Percentiles rank a stretch among this genome's conserved stretches.
These are phyloP conservation scores for Daldinia decipiens DNA, from an alignment of 495 filamentous ascomycete species.

Conservation along the genomic window DNA sequence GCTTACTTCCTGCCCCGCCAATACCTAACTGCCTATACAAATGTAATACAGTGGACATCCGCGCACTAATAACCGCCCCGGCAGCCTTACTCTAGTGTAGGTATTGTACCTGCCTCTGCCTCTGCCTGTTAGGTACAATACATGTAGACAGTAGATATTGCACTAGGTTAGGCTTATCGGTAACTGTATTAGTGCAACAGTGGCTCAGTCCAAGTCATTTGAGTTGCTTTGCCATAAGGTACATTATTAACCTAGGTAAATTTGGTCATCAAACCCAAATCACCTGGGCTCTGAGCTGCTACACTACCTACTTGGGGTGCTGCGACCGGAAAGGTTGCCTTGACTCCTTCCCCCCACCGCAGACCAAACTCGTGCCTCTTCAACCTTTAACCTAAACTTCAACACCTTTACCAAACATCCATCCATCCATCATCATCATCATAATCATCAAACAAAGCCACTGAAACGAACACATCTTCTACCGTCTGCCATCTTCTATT, in stretches of 20 bases:
- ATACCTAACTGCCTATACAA: neutral
- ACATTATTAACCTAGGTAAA: no score
- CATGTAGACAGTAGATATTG: neutral
- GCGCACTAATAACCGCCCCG: neutral
- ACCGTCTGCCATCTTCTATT: slow-evolving; percentile 22
- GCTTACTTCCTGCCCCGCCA: slow-evolving; percentile 18
- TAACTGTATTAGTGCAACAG: slow-evolving; percentile 20
- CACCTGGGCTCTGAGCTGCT: slow-evolving; percentile 12
- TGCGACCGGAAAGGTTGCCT: slow-evolving; percentile 19
- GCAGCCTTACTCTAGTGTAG: neutral
- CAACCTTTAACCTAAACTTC: slow-evolving; percentile 19
- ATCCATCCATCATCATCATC: slow-evolving; percentile 36
- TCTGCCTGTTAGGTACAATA: neutral
- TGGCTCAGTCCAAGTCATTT: slow-evolving; percentile 19
- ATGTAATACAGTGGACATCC: neutral
- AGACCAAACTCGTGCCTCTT: slow-evolving; percentile 30
- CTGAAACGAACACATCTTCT: slow-evolving; percentile 1
- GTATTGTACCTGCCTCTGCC: neutral
- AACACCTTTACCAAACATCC: slow-evolving; percentile 23
- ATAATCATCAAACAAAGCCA: neutral
- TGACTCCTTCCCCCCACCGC: slow-evolving; percentile 24
- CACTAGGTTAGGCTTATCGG: slow-evolving; percentile 26
- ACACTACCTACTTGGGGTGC: neutral
- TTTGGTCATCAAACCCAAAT: slow-evolving; percentile 41
- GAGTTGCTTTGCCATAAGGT: slow-evolving; percentile 7